Conservation (phyloP, 306 rosid species). For the Ziziphus jujuba region DNA sequence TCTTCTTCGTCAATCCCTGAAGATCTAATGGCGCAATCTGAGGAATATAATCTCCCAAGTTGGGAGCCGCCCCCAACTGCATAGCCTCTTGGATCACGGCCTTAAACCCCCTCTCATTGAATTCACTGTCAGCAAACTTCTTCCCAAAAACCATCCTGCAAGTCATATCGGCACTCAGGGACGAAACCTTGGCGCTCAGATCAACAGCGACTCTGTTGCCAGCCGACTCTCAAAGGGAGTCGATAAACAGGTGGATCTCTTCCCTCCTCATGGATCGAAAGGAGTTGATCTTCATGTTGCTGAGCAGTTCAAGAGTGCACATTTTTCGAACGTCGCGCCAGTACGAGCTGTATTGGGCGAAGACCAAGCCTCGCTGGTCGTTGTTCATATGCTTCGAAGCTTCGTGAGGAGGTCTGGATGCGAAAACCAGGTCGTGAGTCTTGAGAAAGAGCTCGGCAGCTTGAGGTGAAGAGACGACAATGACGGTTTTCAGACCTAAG, state of each 20-base stretch:
- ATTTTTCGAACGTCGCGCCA: slow-evolving; percentile 38
- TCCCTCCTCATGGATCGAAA: slow-evolving; percentile 28
- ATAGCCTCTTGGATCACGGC: slow-evolving; percentile 11
- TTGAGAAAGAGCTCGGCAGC: slow-evolving; percentile 55
- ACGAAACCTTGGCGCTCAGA: slow-evolving; percentile 25
- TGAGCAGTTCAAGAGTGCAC: slow-evolving; percentile 28
- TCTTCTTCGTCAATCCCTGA: slow-evolving; percentile 23
- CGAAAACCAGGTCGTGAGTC: slow-evolving; percentile 44
- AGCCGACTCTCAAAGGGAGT: slow-evolving; percentile 3
- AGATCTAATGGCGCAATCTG: slow-evolving; percentile 24
- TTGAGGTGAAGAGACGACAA: slow-evolving; percentile 35
- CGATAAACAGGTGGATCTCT: slow-evolving; percentile 11
- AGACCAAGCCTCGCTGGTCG: slow-evolving; percentile 9
- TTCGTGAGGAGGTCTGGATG: slow-evolving; percentile 22
- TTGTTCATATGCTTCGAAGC: slow-evolving; percentile 20
- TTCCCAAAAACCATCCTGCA: slow-evolving; percentile 37
- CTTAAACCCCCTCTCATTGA: slow-evolving; percentile 24
- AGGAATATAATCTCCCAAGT: slow-evolving; percentile 33
- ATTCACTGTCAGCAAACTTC: slow-evolving; percentile 28
- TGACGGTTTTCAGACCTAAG: slow-evolving; percentile 18
- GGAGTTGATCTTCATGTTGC: slow-evolving; percentile 28
- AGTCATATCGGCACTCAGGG: slow-evolving; percentile 9
- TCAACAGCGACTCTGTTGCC: not conserved
- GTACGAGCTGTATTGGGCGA: slow-evolving; percentile 25
- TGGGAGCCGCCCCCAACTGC: slow-evolving; percentile 8